Percentiles rank a stretch among this genome's conserved stretches.
Conservation (phyloP, 2,329 filamentous ascomycete species). For the Tolypocladium sp. region DNA sequence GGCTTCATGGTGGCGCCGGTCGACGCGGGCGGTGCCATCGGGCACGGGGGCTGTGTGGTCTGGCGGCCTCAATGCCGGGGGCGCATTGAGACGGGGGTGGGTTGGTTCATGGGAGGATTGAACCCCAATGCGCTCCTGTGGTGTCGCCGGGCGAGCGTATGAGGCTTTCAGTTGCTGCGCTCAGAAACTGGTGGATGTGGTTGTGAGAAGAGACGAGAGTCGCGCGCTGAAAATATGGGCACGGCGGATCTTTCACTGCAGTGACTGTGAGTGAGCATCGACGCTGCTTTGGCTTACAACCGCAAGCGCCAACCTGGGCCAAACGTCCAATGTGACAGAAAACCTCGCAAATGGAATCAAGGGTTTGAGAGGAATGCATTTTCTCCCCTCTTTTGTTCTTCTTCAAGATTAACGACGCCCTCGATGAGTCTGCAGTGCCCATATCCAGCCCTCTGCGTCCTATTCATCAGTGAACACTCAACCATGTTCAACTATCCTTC, state of each 20-base stretch:
- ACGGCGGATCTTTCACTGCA: neutral
- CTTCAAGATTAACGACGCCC: too few species aligned
- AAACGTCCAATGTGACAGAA: neutral
- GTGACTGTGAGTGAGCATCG: neutral
- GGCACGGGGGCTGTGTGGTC: neutral
- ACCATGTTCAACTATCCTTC: too few species aligned
- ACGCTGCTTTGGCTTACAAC: neutral
- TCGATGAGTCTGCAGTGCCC: too few species aligned
- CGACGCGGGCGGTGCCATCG: slow-evolving; percentile 1
- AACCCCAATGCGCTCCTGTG: rapidly evolving
- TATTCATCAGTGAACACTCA: too few species aligned
- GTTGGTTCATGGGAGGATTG: neutral
- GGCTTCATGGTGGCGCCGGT: slow-evolving; percentile 13
- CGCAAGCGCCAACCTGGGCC: neutral
- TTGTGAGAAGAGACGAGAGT: neutral
- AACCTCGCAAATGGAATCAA: neutral
- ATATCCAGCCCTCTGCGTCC: too few species aligned
- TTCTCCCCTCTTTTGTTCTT: too few species aligned
- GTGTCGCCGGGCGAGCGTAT: neutral
- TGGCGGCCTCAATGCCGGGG: neutral
- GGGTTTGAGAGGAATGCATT: too few species aligned
- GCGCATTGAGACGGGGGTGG: neutral
- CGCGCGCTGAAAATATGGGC: neutral
- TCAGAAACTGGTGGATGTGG: neutral
- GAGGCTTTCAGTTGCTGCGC: neutral